Base-by-base conservation (phyloP, 1,139 yeast species). In the Citeromyces siamensis region DNA sequence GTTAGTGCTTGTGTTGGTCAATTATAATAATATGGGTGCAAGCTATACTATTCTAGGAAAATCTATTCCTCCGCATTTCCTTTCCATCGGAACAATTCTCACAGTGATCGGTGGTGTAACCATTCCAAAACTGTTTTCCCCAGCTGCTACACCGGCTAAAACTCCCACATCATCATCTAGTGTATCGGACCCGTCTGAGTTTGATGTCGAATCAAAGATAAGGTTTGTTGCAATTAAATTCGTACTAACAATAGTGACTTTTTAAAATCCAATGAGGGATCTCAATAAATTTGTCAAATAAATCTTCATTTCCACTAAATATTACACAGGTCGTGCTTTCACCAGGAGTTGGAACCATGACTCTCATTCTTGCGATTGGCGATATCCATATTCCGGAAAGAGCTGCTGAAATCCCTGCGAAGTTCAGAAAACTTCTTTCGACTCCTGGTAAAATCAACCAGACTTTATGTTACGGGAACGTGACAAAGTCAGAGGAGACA, bases 321-420 rank as follows among this genome's bases (percentile, higher is more conserved):
- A n/a, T n/a, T n/a, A n/a, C n/a, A n/a, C 32, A 34, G 6, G 32
- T 22, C 36, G 36, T 21, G 29, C 19, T 6, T 16, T 9, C 3
- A 12, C 32, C 14, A 10, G 19, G 13, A 32, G 12, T 6, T 10
- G 13, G 17, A 14, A 41, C 19, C 38, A 44, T 9, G 19, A 86
- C 86, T 96, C 65, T 90, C 37, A 71, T 90, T n/a, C 66, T 90
- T 35, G 93, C 94, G 6, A 73, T 88, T 45, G 95, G 95, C 7
- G 97, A 90, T 53, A 65, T 90, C 10, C 85, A 78, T 55, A 79
- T 90, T 22, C 97, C 98, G 1, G 90, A 85, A 43, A 63, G 97
- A 46, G 80, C 93, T 10, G 65, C 72, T 29, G 88, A 56, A 35
- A 49, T 71, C 2, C 76, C 77, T 0, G 43, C 48, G 3, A 68